A percentile compares a stretch with the other conserved stretches of the same genome.
phyloP scores from a whole-genome alignment of 768 basidiomycete species.

The Pisolithus orientalis region DNA sequence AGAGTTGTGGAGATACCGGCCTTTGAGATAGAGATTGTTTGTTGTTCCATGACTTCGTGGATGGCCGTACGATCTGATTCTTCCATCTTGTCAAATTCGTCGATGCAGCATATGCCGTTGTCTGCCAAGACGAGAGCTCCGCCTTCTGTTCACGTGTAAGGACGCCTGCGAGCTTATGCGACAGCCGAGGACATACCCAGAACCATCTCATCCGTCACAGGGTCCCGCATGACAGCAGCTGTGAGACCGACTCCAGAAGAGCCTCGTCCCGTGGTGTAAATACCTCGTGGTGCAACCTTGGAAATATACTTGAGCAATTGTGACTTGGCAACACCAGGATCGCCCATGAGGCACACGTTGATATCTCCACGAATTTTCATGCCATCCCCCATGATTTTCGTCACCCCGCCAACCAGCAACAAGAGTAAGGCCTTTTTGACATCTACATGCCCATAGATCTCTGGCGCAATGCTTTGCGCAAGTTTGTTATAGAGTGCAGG shows the following conservation, averaged over 20 bases:
- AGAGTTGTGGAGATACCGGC: constrained; percentile 98
- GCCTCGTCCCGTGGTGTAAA: constrained; percentile 98
- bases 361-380: constrained; percentile 99
- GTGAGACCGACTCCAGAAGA: constrained; percentile 98
- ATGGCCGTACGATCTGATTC: constrained; percentile 96
- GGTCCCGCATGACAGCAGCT: constrained; percentile 98
- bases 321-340: constrained; percentile 98
- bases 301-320: constrained; percentile 97
- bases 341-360: constrained; percentile 98
- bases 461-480: constrained; percentile 92
- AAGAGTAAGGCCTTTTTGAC: constrained; percentile 95
- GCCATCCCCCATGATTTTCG: constrained; percentile 91
- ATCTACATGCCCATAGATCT: constrained; percentile 96
- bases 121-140: constrained; percentile 98
- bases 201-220: constrained; percentile 99
- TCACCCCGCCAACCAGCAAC: constrained; percentile 91
- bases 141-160: constrained; percentile 63
- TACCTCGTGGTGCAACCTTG: constrained; percentile 94
- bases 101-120: constrained; percentile 99
- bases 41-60: constrained; percentile 99
- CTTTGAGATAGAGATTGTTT: constrained; percentile 99
- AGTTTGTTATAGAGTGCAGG: constrained; percentile 82
- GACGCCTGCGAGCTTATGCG: not conserved
- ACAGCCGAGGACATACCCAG: constrained; percentile 57
- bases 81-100: constrained; percentile 99